Percentiles rank a stretch among this genome's conserved stretches.
These are phyloP conservation scores for Protomyces inouyei DNA, from an alignment of 1,139 yeast species.

Conservation along the genomic window DNA sequence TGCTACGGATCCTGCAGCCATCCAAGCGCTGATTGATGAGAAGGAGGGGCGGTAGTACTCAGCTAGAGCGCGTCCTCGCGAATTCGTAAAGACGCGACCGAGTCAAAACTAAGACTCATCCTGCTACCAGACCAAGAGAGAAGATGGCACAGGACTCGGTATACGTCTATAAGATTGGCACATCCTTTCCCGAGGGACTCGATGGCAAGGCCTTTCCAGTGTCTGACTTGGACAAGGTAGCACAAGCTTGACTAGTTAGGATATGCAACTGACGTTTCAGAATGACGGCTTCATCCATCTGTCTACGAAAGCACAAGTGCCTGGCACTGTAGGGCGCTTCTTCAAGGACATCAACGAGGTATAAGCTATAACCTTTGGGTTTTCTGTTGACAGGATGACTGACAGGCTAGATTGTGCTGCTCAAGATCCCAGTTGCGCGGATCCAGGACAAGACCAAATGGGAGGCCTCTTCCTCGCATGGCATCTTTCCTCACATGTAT, in stretches of 20 bases:
- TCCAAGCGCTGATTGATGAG: conserved; percentile 17
- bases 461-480: conserved; percentile 18
- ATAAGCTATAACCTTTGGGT: neutral
- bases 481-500: conserved; percentile 15
- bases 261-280: neutral
- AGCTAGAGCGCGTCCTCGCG: neutral
- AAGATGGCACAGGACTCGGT: neutral
- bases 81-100: neutral
- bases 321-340: conserved; percentile 25
- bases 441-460: conserved; percentile 13
- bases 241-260: neutral
- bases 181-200: conserved; percentile 1
- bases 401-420: conserved; percentile 4
- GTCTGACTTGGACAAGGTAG: conserved; percentile 16
- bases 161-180: conserved; percentile 18
- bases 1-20: conserved; percentile 54
- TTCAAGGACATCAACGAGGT: conserved; percentile 12
- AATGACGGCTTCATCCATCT: conserved; percentile 25
- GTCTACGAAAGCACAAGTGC: conserved; percentile 14
- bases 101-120: neutral
- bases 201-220: conserved; percentile 2
- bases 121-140: neutral
- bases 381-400: neutral
- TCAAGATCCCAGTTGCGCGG: conserved; percentile 1
- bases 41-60: neutral